phyloP scores from a whole-genome alignment of 352 stramenopile genomes.

The Globisporangium heterothallicum region DNA sequence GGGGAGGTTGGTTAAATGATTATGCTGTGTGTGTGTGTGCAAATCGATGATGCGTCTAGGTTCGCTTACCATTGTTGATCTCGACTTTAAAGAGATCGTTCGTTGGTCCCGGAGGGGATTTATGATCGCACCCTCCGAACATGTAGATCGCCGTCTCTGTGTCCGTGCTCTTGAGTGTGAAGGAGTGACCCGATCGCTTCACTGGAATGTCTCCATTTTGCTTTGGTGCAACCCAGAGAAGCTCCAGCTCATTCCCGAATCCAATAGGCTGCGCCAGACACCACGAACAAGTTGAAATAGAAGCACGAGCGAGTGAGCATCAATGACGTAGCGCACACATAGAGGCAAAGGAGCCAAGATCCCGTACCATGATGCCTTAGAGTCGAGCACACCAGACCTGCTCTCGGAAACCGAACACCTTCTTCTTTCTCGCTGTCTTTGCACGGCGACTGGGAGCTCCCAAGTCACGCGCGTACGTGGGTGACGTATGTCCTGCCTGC shows the following conservation, averaged over 20 bases:
- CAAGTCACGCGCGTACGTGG: too few relatives aligned
- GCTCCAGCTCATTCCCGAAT: slow-evolving; percentile 81
- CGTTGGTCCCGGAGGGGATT: slow-evolving; percentile 88
- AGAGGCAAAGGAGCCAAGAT: not conserved
- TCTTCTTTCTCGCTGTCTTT: too few relatives aligned
- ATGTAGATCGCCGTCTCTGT: slow-evolving; percentile 70
- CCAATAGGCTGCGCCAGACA: slow-evolving; percentile 53
- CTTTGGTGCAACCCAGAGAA: slow-evolving; percentile 85
- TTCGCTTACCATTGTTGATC: slow-evolving; percentile 61
- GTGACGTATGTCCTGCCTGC: not conserved
- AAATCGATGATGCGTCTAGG: slow-evolving; percentile 10
- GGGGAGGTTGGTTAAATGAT: too few relatives aligned
- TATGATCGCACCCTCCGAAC: slow-evolving; percentile 89
- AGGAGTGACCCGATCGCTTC: slow-evolving; percentile 93
- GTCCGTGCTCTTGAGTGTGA: slow-evolving; percentile 84
- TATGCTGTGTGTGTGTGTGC: too few relatives aligned
- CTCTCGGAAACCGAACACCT: too few relatives aligned
- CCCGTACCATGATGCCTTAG: slow-evolving; percentile 18
- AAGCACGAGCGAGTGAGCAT: too few relatives aligned
- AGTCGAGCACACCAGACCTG: slow-evolving; percentile 2
- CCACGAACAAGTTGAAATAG: too few relatives aligned
- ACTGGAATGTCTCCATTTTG: slow-evolving; percentile 91
- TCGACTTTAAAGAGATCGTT: slow-evolving; percentile 94
- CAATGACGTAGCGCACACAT: too few relatives aligned
- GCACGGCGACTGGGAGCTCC: too few relatives aligned